Conservation (phyloP, 257 asterid species). For the Fraxinus quadrangulata region DNA sequence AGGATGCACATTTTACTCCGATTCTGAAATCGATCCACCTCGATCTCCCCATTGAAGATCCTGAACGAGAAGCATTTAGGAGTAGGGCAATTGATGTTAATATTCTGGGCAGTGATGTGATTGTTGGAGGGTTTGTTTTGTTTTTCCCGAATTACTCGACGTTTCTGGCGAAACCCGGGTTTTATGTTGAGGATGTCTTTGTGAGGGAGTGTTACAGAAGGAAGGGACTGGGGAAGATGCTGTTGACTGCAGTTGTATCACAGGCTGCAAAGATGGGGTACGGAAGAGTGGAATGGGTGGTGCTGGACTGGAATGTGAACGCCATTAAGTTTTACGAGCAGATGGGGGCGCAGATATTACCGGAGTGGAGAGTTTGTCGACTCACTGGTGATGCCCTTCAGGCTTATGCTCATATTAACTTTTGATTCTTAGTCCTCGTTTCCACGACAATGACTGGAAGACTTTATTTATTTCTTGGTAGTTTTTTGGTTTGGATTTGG, state of each 20-base stretch:
- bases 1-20: constrained; percentile 29
- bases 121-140: constrained; percentile 66
- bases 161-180: constrained; percentile 81
- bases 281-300: constrained; percentile 95
- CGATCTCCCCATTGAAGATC: constrained; percentile 70
- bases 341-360: constrained; percentile 76
- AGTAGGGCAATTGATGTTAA: constrained; percentile 31
- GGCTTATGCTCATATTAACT: constrained; percentile 49
- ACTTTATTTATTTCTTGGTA: background rate
- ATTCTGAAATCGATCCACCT: constrained; percentile 38
- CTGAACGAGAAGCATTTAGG: constrained; percentile 52
- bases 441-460: background rate
- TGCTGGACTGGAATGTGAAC: constrained; percentile 74
- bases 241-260: constrained; percentile 71
- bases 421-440: constrained; percentile 30
- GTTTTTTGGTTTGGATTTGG: background rate
- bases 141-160: constrained; percentile 86
- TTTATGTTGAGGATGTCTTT: constrained; percentile 75
- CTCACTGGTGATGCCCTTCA: constrained; percentile 68
- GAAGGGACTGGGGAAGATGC: constrained; percentile 72
- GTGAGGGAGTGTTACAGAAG: constrained; percentile 85
- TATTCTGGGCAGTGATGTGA: constrained; percentile 28
- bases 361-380: constrained; percentile 88
- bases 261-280: constrained; percentile 93
- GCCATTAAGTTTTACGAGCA: constrained; percentile 75